Base-by-base conservation (phyloP, 768 basidiomycete genomes). In the Mycena latifolia region DNA sequence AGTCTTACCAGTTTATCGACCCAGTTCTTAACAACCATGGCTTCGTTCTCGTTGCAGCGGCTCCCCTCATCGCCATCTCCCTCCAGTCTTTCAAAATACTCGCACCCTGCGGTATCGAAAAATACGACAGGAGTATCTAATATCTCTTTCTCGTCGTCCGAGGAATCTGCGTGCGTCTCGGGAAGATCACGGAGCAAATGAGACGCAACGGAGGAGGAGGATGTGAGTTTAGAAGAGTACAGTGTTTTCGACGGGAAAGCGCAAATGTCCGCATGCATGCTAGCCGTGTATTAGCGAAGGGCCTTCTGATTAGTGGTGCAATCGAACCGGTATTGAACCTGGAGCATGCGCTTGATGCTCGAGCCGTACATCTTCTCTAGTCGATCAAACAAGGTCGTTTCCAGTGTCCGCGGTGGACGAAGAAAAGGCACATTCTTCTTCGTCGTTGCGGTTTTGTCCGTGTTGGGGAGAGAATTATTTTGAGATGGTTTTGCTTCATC, bases 11-110 rank as follows among this genome's bases (percentile, higher is more conserved):
- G 78, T 71, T 86, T 90, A 46, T 91, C 86, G 0, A 94, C 89
- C 91, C 95, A 96, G 61, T 84, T 85, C 73, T 87, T 89, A 2
- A 96, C 96, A 12, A 98, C 86, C 14, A 85, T 88, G 0, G 91
- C 95, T 73, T 99, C 98, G 72, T 99, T 99, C 79, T 97, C 96
- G 72, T 99, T 99, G 70, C 89, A 92, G 67, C 91, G 86, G 68
- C 94, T 96, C 0, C 95, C 96, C 72, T 97, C 96, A 72, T 95
- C 93, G n/a, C 84, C 82, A 61, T 91, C 90, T 0, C 86, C 90
- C 33, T 94, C 92, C 0, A 88, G 74, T 18, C 94, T 82, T 75
- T 99, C 98, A 72, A 90, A 98, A 73, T 94, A 97, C 75, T 98
- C 95, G 71, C 94, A 96, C 0, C 96, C 95, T 5, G 93, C 88